A percentile compares a stretch with the other conserved stretches of the same genome.
phyloP scores from a whole-genome alignment of 73 alveolate genomes.

The Tetrahymena elliotti region DNA sequence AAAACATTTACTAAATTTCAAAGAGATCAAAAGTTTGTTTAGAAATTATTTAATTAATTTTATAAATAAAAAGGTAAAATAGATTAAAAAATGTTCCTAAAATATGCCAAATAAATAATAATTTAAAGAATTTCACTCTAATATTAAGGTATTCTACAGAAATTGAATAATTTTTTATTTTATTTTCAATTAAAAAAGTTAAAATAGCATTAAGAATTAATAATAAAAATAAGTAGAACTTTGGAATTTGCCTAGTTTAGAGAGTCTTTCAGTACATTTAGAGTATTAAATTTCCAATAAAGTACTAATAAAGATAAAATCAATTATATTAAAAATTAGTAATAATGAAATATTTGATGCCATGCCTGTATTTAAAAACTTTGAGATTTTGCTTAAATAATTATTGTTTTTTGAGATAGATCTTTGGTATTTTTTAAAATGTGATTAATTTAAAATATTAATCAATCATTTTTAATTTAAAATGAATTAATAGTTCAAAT shows the following conservation, averaged over 20 bases:
- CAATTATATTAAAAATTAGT: neutral
- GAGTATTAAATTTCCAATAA: neutral
- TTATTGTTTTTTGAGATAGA: neutral
- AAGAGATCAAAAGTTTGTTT: no score
- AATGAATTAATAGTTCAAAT: neutral
- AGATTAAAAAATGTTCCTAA: neutral
- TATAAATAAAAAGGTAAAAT: neutral
- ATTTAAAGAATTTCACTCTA: neutral
- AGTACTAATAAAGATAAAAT: neutral
- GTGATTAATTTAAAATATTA: no score
- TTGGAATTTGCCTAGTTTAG: neutral
- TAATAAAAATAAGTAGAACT: no score
- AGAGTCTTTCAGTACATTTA: neutral
- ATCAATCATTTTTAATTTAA: no score
- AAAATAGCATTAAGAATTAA: no score
- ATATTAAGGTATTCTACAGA: neutral
- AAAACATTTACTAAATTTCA: no score
- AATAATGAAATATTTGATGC: neutral
- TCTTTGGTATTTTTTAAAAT: neutral
- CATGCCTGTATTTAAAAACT: no score
- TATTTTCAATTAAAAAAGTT: neutral
- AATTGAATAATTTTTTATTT: no score
- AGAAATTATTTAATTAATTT: no score
- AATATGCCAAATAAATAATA: no score
- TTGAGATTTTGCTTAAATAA: neutral